These are phyloP conservation scores for Breviolum minutum DNA, from an alignment of 73 alveolate genomes.

Conservation along the genomic window DNA sequence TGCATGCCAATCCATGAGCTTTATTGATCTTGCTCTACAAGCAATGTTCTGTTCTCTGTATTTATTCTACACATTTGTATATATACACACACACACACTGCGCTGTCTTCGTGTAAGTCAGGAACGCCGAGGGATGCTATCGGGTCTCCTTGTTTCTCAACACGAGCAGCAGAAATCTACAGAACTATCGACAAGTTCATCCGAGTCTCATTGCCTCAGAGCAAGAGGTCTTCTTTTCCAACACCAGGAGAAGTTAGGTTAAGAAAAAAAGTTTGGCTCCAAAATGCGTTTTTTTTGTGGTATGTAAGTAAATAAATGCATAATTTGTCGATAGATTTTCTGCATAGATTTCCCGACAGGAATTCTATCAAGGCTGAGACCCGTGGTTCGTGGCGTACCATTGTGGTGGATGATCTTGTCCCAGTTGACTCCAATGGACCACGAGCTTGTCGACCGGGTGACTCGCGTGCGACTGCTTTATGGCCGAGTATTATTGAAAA, in stretches of 20 bases:
- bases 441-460: slow-evolving; percentile 40
- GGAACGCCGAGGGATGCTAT: slow-evolving; percentile 29
- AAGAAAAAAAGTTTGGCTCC: neutral
- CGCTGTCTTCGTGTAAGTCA: neutral
- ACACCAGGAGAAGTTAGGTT: neutral
- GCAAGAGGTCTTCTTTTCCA: slow-evolving; percentile 51
- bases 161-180: slow-evolving; percentile 49
- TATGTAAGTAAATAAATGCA: neutral
- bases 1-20: too few relatives aligned
- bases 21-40: too few relatives aligned
- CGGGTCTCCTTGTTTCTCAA: slow-evolving; percentile 58
- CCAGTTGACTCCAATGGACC: slow-evolving; percentile 7
- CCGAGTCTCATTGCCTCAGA: slow-evolving; percentile 26
- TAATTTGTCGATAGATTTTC: too few relatives aligned
- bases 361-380: slow-evolving; percentile 40
- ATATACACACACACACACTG: neutral
- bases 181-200: slow-evolving; percentile 46
- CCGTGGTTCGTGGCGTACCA: slow-evolving; percentile 84
- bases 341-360: slow-evolving; percentile 1
- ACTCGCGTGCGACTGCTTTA: neutral
- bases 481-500: slow-evolving; percentile 75
- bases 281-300: neutral
- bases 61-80: neutral
- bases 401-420: slow-evolving; percentile 64
- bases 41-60: too few relatives aligned